Evolutionary conservation across 768 basidiomycete species (phyloP).

Genomic region (Leccinum incarnatum): DNA sequence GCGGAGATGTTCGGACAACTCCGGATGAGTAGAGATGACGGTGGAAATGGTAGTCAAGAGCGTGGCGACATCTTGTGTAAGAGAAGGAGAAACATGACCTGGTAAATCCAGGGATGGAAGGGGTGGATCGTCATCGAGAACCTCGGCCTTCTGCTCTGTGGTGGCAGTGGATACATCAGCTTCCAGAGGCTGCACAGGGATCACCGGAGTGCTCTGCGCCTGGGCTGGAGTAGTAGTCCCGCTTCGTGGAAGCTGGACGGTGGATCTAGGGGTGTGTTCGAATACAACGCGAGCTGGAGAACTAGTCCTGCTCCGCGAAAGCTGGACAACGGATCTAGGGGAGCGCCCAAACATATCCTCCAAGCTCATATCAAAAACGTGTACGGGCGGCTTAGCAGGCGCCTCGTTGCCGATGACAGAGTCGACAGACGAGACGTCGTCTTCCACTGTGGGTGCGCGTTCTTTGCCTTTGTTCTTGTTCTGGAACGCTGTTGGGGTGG

Average conservation of each 20-base stretch:
- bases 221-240: slow-evolving; percentile 32
- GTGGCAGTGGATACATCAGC: slow-evolving; percentile 7
- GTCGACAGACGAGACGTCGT: slow-evolving; percentile 39
- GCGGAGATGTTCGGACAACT: slow-evolving; percentile 64
- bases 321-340: slow-evolving; percentile 11
- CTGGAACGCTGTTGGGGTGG: slow-evolving; percentile 10
- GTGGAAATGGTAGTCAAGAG: slow-evolving; percentile 55
- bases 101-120: slow-evolving; percentile 44
- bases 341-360: slow-evolving; percentile 27
- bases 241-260: slow-evolving; percentile 12
- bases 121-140: slow-evolving; percentile 43
- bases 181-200: slow-evolving; percentile 23
- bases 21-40: slow-evolving; percentile 65
- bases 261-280: not conserved
- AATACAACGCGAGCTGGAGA: slow-evolving; percentile 28
- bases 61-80: slow-evolving; percentile 62
- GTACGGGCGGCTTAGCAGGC: slow-evolving; percentile 58
- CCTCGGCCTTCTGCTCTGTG: slow-evolving; percentile 12
- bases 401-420: slow-evolving; percentile 41
- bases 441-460: slow-evolving; percentile 28
- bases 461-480: slow-evolving; percentile 52
- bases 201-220: slow-evolving; percentile 42
- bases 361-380: slow-evolving; percentile 46
- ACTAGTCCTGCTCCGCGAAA: slow-evolving; percentile 19
- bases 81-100: slow-evolving; percentile 37